Evolutionary conservation across 495 filamentous ascomycete species (phyloP).

Genomic region (Trypethelium eluteriae): DNA sequence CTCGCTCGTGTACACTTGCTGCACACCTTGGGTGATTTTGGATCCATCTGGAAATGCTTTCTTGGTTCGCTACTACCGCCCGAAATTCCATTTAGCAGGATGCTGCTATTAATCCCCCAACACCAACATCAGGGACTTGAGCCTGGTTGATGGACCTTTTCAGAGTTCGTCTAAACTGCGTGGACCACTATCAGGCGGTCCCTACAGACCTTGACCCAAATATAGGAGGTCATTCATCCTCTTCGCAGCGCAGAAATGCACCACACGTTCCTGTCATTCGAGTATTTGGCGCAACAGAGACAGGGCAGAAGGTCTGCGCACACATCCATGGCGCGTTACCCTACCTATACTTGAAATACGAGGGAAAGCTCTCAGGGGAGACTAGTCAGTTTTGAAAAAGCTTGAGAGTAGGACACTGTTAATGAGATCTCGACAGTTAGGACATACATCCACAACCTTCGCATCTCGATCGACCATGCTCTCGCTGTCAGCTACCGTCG

Average conservation of each 20-base stretch:
- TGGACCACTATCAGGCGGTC: constrained; percentile 80
- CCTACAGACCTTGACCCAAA: constrained; percentile 76
- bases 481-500: constrained; percentile 71
- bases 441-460: constrained; percentile 62
- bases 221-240: constrained; percentile 51
- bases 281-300: constrained; percentile 88
- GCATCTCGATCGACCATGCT: constrained; percentile 76
- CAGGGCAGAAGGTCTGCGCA: constrained; percentile 91
- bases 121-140: constrained; percentile 16
- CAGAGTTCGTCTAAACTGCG: constrained; percentile 83
- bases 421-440: constrained; percentile 44
- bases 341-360: constrained; percentile 86
- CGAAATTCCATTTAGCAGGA: neutral
- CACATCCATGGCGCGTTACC: constrained; percentile 95
- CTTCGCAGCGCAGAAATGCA: constrained; percentile 46
- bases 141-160: constrained; percentile 42
- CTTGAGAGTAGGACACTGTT: neutral
- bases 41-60: neutral
- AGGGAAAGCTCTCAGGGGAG: constrained; percentile 56
- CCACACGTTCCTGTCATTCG: constrained; percentile 80
- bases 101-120: constrained; percentile 10
- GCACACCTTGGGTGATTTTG: no score
- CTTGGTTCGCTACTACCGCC: neutral
- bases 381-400: constrained; percentile 48
- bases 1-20: no score